phyloP scores from a whole-genome alignment of 108 stramenopile species.

The Fragilariopsis cylindrus region DNA sequence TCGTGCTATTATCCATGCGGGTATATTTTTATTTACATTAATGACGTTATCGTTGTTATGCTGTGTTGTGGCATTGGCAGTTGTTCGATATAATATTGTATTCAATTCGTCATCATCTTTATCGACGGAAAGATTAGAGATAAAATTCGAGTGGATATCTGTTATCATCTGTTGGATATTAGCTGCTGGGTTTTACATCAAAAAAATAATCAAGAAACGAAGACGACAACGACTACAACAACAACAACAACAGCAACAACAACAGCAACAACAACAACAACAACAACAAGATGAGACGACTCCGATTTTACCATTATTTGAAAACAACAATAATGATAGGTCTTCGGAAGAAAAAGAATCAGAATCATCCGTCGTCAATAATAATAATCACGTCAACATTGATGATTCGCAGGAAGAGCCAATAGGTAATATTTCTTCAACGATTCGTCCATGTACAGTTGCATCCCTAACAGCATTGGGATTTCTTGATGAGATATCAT shows the following conservation, averaged over 20 bases:
- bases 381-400: not conserved
- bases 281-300: not conserved
- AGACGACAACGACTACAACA: constrained; percentile 23
- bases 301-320: not conserved
- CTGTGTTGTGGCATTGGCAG: constrained; percentile 32
- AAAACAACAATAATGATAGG: constrained; percentile 4
- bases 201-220: constrained; percentile 41
- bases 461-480: constrained; percentile 59
- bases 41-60: constrained; percentile 34
- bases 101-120: not conserved
- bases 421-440: constrained; percentile 9
- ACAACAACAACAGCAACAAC: not conserved
- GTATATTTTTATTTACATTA: constrained; percentile 55
- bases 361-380: not conserved
- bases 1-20: constrained; percentile 39
- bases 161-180: constrained; percentile 45
- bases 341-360: not conserved
- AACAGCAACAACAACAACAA: too few relatives aligned
- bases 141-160: not conserved
- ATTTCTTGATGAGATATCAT: constrained; percentile 70
- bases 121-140: constrained; percentile 16
- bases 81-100: constrained; percentile 7
- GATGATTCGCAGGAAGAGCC: not conserved
- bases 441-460: constrained; percentile 38
- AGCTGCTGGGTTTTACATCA: constrained; percentile 16